A percentile compares a stretch with the other conserved stretches of the same genome.
Evolutionary conservation across 2,329 filamentous ascomycete genomes (phyloP).

Genomic region (Colletotrichum noveboracense): DNA sequence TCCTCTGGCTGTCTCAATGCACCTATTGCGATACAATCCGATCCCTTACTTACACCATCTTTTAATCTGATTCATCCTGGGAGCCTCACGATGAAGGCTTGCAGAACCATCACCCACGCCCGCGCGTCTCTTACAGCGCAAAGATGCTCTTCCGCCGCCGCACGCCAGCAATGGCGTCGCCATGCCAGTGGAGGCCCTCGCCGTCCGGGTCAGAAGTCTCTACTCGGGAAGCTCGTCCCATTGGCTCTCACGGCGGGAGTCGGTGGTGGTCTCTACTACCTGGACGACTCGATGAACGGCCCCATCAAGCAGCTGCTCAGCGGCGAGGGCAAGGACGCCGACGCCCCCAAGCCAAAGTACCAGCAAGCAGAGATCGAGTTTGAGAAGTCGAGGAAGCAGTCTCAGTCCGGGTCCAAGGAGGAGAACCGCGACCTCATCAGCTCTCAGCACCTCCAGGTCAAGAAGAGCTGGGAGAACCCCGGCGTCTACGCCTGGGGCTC

Average conservation of each 20-base stretch:
- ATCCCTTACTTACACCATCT: background rate
- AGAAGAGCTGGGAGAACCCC: constrained; percentile 79
- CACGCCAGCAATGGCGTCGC: constrained; percentile 1
- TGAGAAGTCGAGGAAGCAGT: constrained; percentile 66
- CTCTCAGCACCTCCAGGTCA: constrained; percentile 87
- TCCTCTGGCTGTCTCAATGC: background rate
- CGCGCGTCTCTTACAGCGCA: constrained; percentile 15
- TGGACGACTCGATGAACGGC: constrained; percentile 24
- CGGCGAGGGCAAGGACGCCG: background rate
- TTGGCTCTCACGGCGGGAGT: constrained; percentile 27
- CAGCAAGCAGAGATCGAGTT: constrained; percentile 65
- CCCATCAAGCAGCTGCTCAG: constrained; percentile 8
- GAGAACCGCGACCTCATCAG: constrained; percentile 79
- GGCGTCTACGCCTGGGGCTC: constrained; percentile 95
- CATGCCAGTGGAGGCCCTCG: constrained; percentile 4
- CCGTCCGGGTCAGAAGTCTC: background rate
- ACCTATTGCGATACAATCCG: background rate
- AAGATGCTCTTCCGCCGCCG: constrained; percentile 6
- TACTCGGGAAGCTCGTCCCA: background rate
- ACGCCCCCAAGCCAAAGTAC: constrained; percentile 18
- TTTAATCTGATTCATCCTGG: background rate
- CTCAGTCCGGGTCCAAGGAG: constrained; percentile 66
- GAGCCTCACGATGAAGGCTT: constrained; percentile 12
- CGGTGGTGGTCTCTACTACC: constrained; percentile 43
- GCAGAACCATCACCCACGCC: constrained; percentile 7